phyloP scores from a whole-genome alignment of 495 filamentous ascomycete genomes.

The Penicillium tannophilum region DNA sequence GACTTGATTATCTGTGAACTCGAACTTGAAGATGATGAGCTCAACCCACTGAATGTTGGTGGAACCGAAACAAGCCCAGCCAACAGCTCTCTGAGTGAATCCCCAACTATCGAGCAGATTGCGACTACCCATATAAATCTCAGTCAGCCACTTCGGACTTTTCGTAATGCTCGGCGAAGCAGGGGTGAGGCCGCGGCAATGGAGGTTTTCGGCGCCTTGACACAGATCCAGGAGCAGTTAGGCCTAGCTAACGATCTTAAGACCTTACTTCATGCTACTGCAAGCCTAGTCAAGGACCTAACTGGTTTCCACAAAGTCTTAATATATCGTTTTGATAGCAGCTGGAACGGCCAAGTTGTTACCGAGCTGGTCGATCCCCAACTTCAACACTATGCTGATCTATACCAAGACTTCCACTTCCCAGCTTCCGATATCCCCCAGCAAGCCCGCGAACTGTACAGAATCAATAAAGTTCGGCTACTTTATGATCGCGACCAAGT shows the following conservation, averaged over 20 bases:
- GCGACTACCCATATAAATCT: conserved; percentile 64
- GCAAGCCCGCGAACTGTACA: conserved; percentile 78
- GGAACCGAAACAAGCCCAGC: conserved; percentile 62
- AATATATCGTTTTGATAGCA: conserved; percentile 88
- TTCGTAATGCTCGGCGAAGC: conserved; percentile 72
- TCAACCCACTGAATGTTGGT: conserved; percentile 65
- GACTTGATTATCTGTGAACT: conserved; percentile 89
- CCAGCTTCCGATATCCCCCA: conserved; percentile 89
- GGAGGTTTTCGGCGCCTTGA: conserved; percentile 89
- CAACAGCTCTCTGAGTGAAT: conserved; percentile 66
- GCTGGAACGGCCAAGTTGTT: conserved; percentile 83
- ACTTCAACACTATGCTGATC: conserved; percentile 64
- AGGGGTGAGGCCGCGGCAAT: conserved; percentile 86
- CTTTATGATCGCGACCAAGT: conserved; percentile 42
- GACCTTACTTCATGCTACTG: conserved; percentile 53
- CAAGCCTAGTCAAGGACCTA: conserved; percentile 63
- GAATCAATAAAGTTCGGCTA: conserved; percentile 54
- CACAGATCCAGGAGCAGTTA: conserved; percentile 62
- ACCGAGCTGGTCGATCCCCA: conserved; percentile 84
- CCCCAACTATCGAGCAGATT: conserved; percentile 71
- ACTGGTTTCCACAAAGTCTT: conserved; percentile 93
- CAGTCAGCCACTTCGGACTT: conserved; percentile 76
- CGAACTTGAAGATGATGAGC: conserved; percentile 81
- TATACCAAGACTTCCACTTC: conserved; percentile 89
- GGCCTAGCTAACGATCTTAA: conserved; percentile 43